Percentiles rank a stretch among this genome's conserved stretches.
phyloP scores from a whole-genome alignment of 2,329 filamentous ascomycete species.

The Dendrostoma leiphaemia region DNA sequence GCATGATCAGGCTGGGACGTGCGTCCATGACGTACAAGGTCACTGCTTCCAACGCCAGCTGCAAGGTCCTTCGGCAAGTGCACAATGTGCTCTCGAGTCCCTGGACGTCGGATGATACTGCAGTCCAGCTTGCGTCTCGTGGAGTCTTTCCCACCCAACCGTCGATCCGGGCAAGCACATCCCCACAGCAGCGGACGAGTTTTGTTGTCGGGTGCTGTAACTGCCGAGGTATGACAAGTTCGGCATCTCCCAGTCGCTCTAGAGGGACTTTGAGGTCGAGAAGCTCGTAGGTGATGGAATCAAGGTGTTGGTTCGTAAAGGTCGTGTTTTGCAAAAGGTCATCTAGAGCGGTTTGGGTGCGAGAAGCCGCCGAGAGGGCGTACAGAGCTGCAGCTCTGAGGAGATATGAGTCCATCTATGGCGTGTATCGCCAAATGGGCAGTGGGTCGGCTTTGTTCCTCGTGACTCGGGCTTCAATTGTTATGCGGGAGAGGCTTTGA shows the following conservation, averaged over 20 bases:
- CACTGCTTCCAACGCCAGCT: conserved; percentile 14
- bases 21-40: conserved; percentile 12
- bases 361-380: conserved; percentile 9
- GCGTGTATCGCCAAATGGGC: too few relatives aligned
- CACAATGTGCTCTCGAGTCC: conserved; percentile 7
- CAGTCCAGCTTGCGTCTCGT: conserved; percentile 4
- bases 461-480: too few relatives aligned
- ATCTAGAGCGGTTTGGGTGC: conserved; percentile 6
- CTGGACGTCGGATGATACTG: background rate
- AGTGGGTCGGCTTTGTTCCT: too few relatives aligned
- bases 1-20: too few relatives aligned
- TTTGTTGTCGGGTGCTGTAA: conserved; percentile 10
- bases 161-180: conserved; percentile 14
- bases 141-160: conserved; percentile 1
- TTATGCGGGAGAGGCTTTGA: too few relatives aligned
- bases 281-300: conserved; percentile 15
- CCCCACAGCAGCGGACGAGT: conserved; percentile 12
- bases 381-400: conserved; percentile 10
- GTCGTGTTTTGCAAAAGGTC: conserved; percentile 7
- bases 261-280: conserved; percentile 12
- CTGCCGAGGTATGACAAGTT: conserved; percentile 7
- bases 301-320: conserved; percentile 1
- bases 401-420: conserved; percentile 13
- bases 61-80: conserved; percentile 14
- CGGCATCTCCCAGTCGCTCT: conserved; percentile 11